phyloP scores from a whole-genome alignment of 495 filamentous ascomycete species.

The Neurospora hispaniola region DNA sequence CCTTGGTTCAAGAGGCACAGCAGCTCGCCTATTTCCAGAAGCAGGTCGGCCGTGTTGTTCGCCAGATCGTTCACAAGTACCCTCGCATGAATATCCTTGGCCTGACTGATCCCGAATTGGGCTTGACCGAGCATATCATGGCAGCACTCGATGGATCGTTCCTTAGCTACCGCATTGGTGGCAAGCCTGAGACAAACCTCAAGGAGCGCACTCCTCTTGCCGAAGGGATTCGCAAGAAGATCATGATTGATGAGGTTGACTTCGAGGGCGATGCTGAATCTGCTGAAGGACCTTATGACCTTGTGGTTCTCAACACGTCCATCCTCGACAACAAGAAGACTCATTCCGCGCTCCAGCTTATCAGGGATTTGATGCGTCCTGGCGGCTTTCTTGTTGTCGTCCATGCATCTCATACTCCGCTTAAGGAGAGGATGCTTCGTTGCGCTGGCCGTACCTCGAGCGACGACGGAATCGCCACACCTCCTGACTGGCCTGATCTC shows the following conservation, averaged over 20 bases:
- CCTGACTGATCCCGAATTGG: constrained; percentile 18
- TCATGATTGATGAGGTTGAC: constrained; percentile 17
- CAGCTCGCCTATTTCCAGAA: constrained; percentile 20
- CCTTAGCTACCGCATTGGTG: constrained; percentile 19
- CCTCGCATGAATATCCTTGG: constrained; percentile 33
- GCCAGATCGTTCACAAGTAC: constrained; percentile 33
- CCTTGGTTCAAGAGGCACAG: constrained; percentile 19
- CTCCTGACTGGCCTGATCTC: constrained; percentile 24
- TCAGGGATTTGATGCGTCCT: constrained; percentile 26
- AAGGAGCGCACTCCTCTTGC: neutral
- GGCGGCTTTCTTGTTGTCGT: constrained; percentile 34
- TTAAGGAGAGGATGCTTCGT: constrained; percentile 14
- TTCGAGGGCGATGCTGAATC: constrained; percentile 4
- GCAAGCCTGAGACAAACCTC: constrained; percentile 10
- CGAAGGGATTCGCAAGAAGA: constrained; percentile 10
- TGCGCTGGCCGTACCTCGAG: neutral
- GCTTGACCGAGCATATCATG: constrained; percentile 21
- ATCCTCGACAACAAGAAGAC: constrained; percentile 14
- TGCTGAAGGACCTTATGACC: constrained; percentile 17
- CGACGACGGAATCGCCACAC: constrained; percentile 4
- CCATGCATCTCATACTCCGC: constrained; percentile 9
- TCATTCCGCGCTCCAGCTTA: constrained; percentile 5
- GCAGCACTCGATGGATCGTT: constrained; percentile 24
- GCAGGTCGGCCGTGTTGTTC: constrained; percentile 25
- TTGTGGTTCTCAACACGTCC: constrained; percentile 28